Percentiles rank a stretch among this genome's conserved stretches.
Evolutionary conservation across 768 basidiomycete species (phyloP).

Genomic region (Tulasnella calospora): DNA sequence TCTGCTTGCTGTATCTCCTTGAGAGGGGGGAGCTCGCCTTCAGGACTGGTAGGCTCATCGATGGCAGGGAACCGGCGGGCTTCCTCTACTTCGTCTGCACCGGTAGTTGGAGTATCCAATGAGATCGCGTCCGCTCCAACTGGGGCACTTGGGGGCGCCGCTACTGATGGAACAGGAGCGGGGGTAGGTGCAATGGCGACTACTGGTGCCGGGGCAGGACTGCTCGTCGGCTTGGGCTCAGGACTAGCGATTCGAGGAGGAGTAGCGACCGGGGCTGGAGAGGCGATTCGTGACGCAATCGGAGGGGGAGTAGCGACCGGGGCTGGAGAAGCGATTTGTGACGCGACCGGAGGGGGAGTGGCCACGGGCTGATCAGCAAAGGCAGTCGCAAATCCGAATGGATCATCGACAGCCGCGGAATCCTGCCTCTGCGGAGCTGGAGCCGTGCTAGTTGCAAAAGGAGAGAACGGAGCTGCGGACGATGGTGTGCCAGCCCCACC

Average conservation of each 20-base stretch:
- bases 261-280: neutral
- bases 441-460: constrained; percentile 43
- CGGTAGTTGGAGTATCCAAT: neutral
- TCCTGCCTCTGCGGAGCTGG: constrained; percentile 32
- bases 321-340: constrained; percentile 11
- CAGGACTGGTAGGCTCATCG: neutral
- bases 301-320: neutral
- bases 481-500: constrained; percentile 41
- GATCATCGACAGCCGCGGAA: constrained; percentile 39
- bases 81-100: neutral
- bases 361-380: constrained; percentile 18
- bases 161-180: neutral
- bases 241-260: neutral
- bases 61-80: constrained; percentile 24
- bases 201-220: neutral
- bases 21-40: constrained; percentile 28
- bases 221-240: neutral
- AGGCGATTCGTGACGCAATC: neutral
- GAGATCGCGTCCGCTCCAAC: neutral
- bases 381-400: constrained; percentile 47
- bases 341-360: constrained; percentile 19
- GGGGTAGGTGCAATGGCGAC: neutral
- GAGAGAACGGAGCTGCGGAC: constrained; percentile 57
- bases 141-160: neutral
- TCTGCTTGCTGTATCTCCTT: constrained; percentile 33